phyloP scores from a whole-genome alignment of 2,329 filamentous ascomycete species.

The Alternaria conjuncta region DNA sequence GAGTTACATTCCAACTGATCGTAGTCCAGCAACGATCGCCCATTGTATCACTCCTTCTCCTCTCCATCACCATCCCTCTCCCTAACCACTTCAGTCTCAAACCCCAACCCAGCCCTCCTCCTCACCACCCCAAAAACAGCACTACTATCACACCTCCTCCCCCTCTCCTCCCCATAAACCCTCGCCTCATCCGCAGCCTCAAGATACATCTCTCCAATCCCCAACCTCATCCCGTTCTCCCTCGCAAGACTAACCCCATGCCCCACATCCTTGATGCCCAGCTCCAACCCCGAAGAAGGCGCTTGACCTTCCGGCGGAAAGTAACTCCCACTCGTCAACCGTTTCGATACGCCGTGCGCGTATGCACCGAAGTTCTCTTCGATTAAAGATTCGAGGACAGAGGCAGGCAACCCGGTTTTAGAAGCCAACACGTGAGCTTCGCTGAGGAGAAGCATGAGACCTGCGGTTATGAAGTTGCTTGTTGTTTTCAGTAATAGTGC shows the following conservation, averaged over 20 bases:
- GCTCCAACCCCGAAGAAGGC: slow-evolving; percentile 57
- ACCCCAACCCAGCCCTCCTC: slow-evolving; percentile 52
- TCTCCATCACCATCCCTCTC: slow-evolving; percentile 17
- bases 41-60: no score
- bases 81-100: slow-evolving; percentile 51
- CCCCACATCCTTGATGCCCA: slow-evolving; percentile 61
- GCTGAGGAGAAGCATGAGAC: slow-evolving; percentile 57
- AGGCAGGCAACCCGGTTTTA: slow-evolving; percentile 40
- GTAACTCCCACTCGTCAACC: slow-evolving; percentile 38
- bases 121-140: slow-evolving; percentile 59
- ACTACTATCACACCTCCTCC: slow-evolving; percentile 56
- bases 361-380: slow-evolving; percentile 40
- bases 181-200: slow-evolving; percentile 54
- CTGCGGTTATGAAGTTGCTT: slow-evolving; percentile 58
- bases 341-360: slow-evolving; percentile 30
- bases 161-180: slow-evolving; percentile 43
- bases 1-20: no score
- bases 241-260: slow-evolving; percentile 56
- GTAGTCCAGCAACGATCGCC: no score
- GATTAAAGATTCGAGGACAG: slow-evolving; percentile 53
- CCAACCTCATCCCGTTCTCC: slow-evolving; percentile 48
- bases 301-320: slow-evolving; percentile 33
- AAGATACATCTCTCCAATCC: slow-evolving; percentile 54
- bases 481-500: slow-evolving; percentile 58
- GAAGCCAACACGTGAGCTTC: slow-evolving; percentile 60